Percentiles rank a stretch among this genome's conserved stretches.
These are phyloP conservation scores for Daldinia caldariorum DNA, from an alignment of 495 filamentous ascomycete species.

Conservation along the genomic window DNA sequence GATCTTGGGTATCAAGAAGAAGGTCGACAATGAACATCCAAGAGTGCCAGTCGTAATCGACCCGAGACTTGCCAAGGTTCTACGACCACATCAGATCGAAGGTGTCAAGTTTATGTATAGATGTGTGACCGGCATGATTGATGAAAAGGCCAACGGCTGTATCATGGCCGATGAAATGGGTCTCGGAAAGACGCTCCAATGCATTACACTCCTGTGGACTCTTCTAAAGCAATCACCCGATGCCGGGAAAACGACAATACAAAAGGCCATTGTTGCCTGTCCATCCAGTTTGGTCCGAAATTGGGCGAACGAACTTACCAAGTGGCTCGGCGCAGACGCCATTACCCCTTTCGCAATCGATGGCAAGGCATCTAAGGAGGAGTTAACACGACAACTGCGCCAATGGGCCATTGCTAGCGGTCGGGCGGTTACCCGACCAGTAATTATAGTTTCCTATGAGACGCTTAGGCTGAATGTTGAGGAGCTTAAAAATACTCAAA, in stretches of 20 bases:
- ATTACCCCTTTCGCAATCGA: conserved; percentile 96
- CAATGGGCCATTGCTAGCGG: conserved; percentile 95
- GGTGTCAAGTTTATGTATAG: conserved; percentile 98
- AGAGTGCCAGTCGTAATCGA: conserved; percentile 98
- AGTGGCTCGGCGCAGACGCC: conserved; percentile 94
- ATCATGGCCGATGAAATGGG: conserved; percentile 99
- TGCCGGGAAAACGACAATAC: conserved; percentile 89
- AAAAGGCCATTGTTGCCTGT: conserved; percentile 99
- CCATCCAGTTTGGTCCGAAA: conserved; percentile 96
- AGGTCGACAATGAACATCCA: conserved; percentile 79
- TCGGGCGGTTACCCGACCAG: conserved; percentile 87
- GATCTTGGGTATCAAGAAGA: conserved; percentile 93
- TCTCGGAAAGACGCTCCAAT: conserved; percentile 87
- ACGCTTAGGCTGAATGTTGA: conserved; percentile 90
- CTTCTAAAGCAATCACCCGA: conserved; percentile 94
- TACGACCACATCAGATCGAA: conserved; percentile 97
- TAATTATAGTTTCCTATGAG: conserved; percentile 99
- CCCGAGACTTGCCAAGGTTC: conserved; percentile 86
- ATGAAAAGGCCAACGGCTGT: conserved; percentile 92
- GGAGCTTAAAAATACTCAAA: conserved; percentile 84
- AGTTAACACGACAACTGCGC: conserved; percentile 85
- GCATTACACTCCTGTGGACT: conserved; percentile 87
- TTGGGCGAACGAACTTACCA: conserved; percentile 94
- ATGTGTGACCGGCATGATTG: conserved; percentile 92
- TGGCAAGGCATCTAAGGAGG: conserved; percentile 94